Conservation (phyloP, 2,329 filamentous ascomycete genomes). For the Fusarium sp. region DNA sequence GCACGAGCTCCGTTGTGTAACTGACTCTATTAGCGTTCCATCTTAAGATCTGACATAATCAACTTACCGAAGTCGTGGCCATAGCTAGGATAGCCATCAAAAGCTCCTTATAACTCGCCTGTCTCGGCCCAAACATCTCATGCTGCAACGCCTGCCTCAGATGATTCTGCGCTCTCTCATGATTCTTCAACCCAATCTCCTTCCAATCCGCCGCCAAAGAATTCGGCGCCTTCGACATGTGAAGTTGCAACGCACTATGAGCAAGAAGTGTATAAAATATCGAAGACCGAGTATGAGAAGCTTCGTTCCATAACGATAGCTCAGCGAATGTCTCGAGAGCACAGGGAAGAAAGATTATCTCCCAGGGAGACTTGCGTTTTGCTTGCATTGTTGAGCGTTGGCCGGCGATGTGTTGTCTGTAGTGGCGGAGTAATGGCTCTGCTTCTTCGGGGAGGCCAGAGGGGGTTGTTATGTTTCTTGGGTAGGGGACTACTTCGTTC, state of each 20-base stretch:
- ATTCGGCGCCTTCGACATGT: conserved; percentile 28
- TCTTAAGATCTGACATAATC: too few relatives aligned
- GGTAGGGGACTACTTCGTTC: not conserved
- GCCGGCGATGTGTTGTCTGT: conserved; percentile 41
- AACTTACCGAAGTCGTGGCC: conserved; percentile 36
- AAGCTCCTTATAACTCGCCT: conserved; percentile 53
- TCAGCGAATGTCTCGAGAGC: conserved; percentile 53
- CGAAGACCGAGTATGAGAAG: conserved; percentile 49
- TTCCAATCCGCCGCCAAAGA: conserved; percentile 37
- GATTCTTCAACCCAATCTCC: conserved; percentile 41
- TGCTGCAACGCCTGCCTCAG: conserved; percentile 46
- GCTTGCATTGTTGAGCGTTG: conserved; percentile 39
- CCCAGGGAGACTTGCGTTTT: conserved; percentile 53
- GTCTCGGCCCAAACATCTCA: conserved; percentile 44
- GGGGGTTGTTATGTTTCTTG: not conserved
- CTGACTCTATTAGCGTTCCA: not conserved
- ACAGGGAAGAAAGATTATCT: conserved; percentile 52
- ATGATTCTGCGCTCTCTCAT: conserved; percentile 43
- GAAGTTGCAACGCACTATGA: conserved; percentile 53
- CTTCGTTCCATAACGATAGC: conserved; percentile 50
- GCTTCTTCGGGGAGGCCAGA: conserved; percentile 34
- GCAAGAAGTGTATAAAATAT: conserved; percentile 52
- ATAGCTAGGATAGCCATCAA: conserved; percentile 52
- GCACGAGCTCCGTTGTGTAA: conserved; percentile 26
- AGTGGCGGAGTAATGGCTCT: conserved; percentile 41